Percentiles rank a stretch among this genome's conserved stretches.
phyloP scores from a whole-genome alignment of 2,329 filamentous ascomycete species.

The Allantophomopsis lycopodina region DNA sequence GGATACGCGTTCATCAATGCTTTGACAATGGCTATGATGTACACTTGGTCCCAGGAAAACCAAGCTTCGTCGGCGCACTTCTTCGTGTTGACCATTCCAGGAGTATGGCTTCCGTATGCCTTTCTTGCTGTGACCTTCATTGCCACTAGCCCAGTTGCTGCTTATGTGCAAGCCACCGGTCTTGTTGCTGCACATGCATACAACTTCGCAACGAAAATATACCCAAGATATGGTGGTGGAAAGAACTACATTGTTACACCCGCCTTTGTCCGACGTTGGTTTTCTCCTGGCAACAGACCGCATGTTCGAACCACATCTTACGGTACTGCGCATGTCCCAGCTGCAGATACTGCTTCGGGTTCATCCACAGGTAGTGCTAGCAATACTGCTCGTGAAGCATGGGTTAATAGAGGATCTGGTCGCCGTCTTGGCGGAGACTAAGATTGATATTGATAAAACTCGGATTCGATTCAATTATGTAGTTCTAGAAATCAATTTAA shows the following conservation, averaged over 20 bases:
- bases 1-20: constrained; percentile 41
- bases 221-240: constrained; percentile 80
- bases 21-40: constrained; percentile 66
- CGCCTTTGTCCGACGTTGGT: constrained; percentile 51
- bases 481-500: no score
- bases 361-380: constrained; percentile 19
- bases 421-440: constrained; percentile 40
- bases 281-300: constrained; percentile 22
- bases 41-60: constrained; percentile 79
- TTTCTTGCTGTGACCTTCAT: constrained; percentile 67
- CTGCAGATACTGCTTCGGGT: constrained; percentile 25
- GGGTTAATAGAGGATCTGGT: constrained; percentile 48
- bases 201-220: constrained; percentile 79
- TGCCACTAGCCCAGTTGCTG: constrained; percentile 39
- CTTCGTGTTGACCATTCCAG: constrained; percentile 71
- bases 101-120: constrained; percentile 67
- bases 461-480: no score
- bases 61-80: constrained; percentile 63
- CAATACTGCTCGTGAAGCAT: constrained; percentile 46
- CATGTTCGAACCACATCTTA: constrained; percentile 26
- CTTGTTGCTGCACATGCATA: constrained; percentile 78
- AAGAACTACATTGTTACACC: constrained; percentile 66
- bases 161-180: constrained; percentile 59
- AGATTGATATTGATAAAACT: background rate
- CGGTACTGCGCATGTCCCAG: constrained; percentile 43